A percentile compares a stretch with the other conserved stretches of the same genome.
These are phyloP conservation scores for Graphilbum fragrans DNA, from an alignment of 2,329 filamentous ascomycete genomes.

Conservation along the genomic window DNA sequence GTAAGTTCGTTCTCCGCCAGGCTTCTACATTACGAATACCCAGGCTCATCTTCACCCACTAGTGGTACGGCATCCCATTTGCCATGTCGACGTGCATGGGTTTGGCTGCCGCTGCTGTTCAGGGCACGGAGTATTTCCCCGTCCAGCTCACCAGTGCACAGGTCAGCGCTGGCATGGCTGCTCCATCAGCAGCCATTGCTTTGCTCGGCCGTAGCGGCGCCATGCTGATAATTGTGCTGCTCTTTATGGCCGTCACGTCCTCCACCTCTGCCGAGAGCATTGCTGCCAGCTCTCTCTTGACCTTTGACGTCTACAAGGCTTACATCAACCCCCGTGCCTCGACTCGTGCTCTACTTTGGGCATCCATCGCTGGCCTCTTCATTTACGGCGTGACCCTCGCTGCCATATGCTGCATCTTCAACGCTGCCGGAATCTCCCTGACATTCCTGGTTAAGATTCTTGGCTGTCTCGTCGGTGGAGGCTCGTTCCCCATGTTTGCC, in stretches of 20 bases:
- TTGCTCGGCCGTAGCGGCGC: conserved; percentile 21
- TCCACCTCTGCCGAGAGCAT: conserved; percentile 29
- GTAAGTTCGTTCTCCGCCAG: too few species aligned
- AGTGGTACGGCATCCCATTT: conserved; percentile 22
- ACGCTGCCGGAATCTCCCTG: conserved; percentile 13
- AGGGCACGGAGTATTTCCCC: conserved; percentile 12
- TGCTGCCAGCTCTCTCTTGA: conserved; percentile 21
- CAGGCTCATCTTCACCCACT: not conserved
- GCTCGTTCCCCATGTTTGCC: too few species aligned
- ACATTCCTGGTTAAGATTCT: not conserved
- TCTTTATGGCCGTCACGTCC: conserved; percentile 33
- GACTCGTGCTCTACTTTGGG: conserved; percentile 11
- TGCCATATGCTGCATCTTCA: conserved; percentile 20
- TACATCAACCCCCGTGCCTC: conserved; percentile 19
- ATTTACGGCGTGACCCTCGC: conserved; percentile 19
- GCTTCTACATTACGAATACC: too few species aligned
- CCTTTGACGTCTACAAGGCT: conserved; percentile 25
- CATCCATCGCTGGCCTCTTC: conserved; percentile 20
- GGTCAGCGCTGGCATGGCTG: conserved; percentile 16
- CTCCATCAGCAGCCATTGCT: conserved; percentile 18
- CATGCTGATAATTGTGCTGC: conserved; percentile 21
- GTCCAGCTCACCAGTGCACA: conserved; percentile 16
- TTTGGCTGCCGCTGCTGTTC: conserved; percentile 19
- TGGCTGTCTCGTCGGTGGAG: too few species aligned
- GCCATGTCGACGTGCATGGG: conserved; percentile 21